Base-by-base conservation (phyloP, 306 rosid genomes). In the Glycyrrhiza uralensis region DNA sequence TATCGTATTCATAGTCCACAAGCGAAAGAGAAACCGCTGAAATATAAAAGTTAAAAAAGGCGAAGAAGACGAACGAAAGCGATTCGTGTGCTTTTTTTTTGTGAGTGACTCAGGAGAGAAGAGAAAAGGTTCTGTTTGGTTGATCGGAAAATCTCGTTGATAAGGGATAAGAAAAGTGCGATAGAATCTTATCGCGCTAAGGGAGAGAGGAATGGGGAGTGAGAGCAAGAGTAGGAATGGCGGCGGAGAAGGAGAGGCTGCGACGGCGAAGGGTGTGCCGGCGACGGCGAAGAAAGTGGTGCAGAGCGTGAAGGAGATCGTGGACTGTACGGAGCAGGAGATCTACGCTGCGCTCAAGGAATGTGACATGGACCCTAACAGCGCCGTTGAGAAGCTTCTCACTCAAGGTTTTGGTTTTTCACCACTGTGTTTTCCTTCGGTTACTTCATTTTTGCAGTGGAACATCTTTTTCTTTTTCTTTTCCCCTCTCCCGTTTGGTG, bases 361-460 rank as follows among this genome's bases (percentile, higher is more conserved):
- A 51, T 81, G 81, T 58, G 81, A 81, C 28, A 76, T 81, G 85
- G 85, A 81, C 75, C 78, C 77, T 13, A 70, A 81, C 77, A 75
- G 76, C 50, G 78, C 85, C 22, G 81, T 70, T 0, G 85, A 83
- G 46, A 79, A 23, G 73, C 87, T 79, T 49, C 79, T 83, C 8
- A 23, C 84, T 46, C 84, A 79, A 83, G 84, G 87, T 83, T 66
- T 50, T 75, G 14, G n/a, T 13, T 61, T 56, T 32, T 36, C 50
- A 14, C 26, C 29, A 13, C 23, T 33, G 38, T 38, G 33, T 66
- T 60, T 58, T 35, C 10, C 7, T 41, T 32, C 6, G 20, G 33
- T 50, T 38, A 26, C 28, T 66, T 49, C 3, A 2, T 22, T 42
- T 24, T 76, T 57, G 63, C 39, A 33, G 45, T 15, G 67, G 66